A percentile compares a stretch with the other conserved stretches of the same genome.
Conservation (phyloP, 371 early-diverging fungal genomes). For the Mucor ambiguus region DNA sequence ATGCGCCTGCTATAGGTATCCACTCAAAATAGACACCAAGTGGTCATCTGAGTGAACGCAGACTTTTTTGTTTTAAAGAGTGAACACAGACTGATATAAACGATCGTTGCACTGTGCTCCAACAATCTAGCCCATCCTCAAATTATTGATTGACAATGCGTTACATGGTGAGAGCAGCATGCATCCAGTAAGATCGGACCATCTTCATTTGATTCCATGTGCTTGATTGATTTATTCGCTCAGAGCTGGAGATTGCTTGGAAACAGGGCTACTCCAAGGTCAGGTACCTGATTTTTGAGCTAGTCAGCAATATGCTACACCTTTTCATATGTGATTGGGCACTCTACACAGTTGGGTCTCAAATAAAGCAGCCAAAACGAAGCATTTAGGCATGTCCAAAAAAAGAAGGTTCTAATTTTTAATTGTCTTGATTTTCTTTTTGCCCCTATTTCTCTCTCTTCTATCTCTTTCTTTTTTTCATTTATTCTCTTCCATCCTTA, state of each 20-base stretch:
- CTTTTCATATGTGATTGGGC: not conserved
- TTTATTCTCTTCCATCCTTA: not conserved
- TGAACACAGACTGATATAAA: not conserved
- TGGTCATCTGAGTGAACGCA: not conserved
- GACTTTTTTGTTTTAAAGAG: too few relatives aligned
- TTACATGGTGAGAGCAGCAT: not conserved
- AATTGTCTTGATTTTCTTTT: not conserved
- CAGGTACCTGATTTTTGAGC: not conserved
- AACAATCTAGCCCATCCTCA: not conserved
- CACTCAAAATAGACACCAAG: not conserved
- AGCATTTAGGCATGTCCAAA: not conserved
- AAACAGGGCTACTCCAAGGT: not conserved
- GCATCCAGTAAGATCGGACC: not conserved
- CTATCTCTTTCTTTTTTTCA: not conserved
- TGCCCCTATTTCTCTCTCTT: not conserved
- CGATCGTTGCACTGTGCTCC: not conserved
- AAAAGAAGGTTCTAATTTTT: constrained; percentile 2
- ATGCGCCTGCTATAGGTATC: not conserved
- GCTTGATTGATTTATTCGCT: not conserved
- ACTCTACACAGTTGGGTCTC: constrained; percentile 1
- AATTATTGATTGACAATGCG: not conserved
- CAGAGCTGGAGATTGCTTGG: not conserved
- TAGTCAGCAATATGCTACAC: not conserved
- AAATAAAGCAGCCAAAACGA: not conserved
- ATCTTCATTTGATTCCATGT: not conserved